Evolutionary conservation across 129 eudicot species (phyloP).

Genomic region (Helianthus tuberosus): DNA sequence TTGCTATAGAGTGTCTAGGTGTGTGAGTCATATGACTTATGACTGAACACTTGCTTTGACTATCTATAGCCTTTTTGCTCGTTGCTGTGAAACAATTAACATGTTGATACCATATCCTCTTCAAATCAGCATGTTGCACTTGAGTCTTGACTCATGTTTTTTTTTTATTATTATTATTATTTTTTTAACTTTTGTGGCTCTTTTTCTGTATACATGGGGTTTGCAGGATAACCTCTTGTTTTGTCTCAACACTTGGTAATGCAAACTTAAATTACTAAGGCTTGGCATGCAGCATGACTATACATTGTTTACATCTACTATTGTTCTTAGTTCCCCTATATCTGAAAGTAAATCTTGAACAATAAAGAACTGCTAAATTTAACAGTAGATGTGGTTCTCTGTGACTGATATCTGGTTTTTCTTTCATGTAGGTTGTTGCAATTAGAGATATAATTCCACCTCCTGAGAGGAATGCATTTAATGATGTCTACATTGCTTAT

Average conservation of each 20-base stretch:
- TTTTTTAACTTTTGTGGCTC: not conserved
- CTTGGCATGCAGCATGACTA: slow-evolving; percentile 11
- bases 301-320: not conserved
- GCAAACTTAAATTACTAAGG: not conserved
- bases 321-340: not conserved
- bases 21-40: slow-evolving; percentile 4
- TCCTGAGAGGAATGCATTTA: slow-evolving; percentile 61
- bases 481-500: slow-evolving; percentile 86
- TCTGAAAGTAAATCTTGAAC: slow-evolving; percentile 10
- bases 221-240: slow-evolving; percentile 2
- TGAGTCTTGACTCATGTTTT: not conserved
- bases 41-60: not conserved
- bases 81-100: not conserved
- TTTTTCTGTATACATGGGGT: slow-evolving; percentile 3
- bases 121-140: slow-evolving; percentile 2
- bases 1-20: slow-evolving; percentile 11
- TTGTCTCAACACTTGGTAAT: not conserved
- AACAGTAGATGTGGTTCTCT: slow-evolving; percentile 18
- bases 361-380: slow-evolving; percentile 2
- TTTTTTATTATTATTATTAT: too few species aligned
- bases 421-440: slow-evolving; percentile 71
- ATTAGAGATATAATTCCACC: slow-evolving; percentile 89
- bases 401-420: slow-evolving; percentile 17
- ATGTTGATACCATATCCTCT: slow-evolving; percentile 5
- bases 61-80: not conserved